These are phyloP conservation scores for Magnaporthiopsis incrustans DNA, from an alignment of 2,329 filamentous ascomycete genomes.

Conservation along the genomic window DNA sequence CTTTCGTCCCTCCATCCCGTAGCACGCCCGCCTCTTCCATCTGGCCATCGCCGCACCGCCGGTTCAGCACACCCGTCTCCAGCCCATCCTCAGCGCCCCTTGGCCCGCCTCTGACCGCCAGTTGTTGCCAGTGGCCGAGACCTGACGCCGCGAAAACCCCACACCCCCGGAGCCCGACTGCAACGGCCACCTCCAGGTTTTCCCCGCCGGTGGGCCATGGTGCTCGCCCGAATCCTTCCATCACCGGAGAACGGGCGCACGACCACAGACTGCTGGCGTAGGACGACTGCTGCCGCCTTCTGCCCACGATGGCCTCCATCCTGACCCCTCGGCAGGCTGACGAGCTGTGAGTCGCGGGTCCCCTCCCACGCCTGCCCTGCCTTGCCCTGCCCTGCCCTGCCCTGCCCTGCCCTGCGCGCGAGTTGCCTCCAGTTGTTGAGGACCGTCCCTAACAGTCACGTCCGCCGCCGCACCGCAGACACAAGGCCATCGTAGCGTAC, in stretches of 20 bases:
- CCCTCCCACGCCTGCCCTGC: constrained; percentile 3
- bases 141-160: background rate
- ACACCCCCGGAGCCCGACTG: background rate
- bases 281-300: background rate
- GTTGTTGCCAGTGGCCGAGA: background rate
- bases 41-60: background rate
- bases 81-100: background rate
- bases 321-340: constrained; percentile 76
- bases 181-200: background rate
- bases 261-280: background rate
- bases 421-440: constrained; percentile 9
- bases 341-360: constrained; percentile 61
- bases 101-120: background rate
- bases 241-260: constrained; percentile 3
- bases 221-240: constrained; percentile 4
- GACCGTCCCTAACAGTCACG: background rate
- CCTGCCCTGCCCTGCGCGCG: constrained; percentile 7
- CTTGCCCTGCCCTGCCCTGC: too few relatives aligned
- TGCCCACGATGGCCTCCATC: constrained; percentile 57
- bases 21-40: too few relatives aligned
- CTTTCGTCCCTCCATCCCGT: background rate
- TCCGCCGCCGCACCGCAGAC: constrained; percentile 40
- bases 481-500: constrained; percentile 92
- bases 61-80: background rate
- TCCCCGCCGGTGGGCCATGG: constrained; percentile 3